Conservation (phyloP, 768 basidiomycete species). For the Xerocomellus amylosporus region DNA sequence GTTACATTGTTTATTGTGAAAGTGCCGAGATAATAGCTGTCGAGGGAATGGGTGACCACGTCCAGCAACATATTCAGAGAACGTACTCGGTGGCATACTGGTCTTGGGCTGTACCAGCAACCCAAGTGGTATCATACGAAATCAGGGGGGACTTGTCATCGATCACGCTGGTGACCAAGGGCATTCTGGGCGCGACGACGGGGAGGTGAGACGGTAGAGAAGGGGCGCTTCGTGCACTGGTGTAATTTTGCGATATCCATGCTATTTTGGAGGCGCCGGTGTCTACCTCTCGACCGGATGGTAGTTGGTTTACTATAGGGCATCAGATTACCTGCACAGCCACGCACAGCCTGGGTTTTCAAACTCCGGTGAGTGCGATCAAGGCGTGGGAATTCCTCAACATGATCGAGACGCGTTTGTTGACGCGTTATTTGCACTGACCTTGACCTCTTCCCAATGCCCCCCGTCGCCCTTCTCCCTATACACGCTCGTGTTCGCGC, state of each 20-base stretch:
- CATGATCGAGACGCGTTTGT: constrained; percentile 25
- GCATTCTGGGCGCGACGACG: constrained; percentile 15
- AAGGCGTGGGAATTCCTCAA: constrained; percentile 13
- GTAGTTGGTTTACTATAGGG: no score
- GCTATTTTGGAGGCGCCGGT: not conserved
- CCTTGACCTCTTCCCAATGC: constrained; percentile 48
- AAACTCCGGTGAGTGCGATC: no score
- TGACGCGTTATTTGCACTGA: constrained; percentile 35
- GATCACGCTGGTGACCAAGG: constrained; percentile 23
- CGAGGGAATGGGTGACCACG: not conserved
- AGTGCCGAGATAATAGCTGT: constrained; percentile 39
- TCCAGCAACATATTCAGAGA: not conserved
- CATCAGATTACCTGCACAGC: no score
- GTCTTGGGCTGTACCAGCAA: constrained; percentile 10
- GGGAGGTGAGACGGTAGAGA: not conserved
- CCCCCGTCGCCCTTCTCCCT: constrained; percentile 43
- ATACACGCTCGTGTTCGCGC: constrained; percentile 64
- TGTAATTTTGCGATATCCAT: not conserved
- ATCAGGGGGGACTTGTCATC: constrained; percentile 36
- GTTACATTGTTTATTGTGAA: constrained; percentile 38
- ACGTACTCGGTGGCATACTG: constrained; percentile 15
- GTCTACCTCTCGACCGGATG: not conserved
- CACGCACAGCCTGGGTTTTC: no score
- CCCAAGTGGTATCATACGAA: constrained; percentile 26
- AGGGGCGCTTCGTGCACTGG: not conserved